These are phyloP conservation scores for Tetrapisispora iriomotensis DNA, from an alignment of 805 yeast species.

Conservation along the genomic window DNA sequence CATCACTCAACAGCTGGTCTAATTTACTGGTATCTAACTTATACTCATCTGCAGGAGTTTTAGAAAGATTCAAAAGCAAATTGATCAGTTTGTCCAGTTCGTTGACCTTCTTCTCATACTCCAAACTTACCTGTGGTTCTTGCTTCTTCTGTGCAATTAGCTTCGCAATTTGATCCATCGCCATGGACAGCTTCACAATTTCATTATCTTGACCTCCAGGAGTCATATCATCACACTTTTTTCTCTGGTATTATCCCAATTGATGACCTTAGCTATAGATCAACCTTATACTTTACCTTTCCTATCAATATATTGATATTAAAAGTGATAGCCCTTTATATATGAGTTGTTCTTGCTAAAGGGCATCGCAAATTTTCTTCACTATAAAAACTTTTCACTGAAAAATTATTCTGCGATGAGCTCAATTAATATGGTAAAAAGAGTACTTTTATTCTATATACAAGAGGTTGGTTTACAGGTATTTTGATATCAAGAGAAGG, in stretches of 20 bases:
- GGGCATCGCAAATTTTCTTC: conserved; percentile 1
- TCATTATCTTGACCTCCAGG: no score
- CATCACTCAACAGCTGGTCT: conserved; percentile 12
- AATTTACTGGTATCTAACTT: conserved; percentile 11
- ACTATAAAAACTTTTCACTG: no score
- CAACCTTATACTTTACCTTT: no score
- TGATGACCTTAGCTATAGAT: no score
- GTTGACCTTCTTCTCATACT: conserved; percentile 19
- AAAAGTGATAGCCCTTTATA: no score
- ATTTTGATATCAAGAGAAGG: no score
- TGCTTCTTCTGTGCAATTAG: conserved; percentile 25
- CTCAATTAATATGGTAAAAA: no score
- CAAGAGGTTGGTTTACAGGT: no score
- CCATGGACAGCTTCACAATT: conserved; percentile 13
- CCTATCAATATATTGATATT: neutral
- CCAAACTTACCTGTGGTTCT: conserved; percentile 9
- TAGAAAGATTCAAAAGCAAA: conserved; percentile 8
- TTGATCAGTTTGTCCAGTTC: conserved; percentile 18
- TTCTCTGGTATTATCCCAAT: no score
- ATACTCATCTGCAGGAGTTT: neutral
- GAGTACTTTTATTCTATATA: no score
- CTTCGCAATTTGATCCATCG: conserved; percentile 29
- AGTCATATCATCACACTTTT: no score
- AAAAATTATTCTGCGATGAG: neutral
- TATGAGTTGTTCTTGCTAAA: neutral